Evolutionary conservation across 208 protist genomes (phyloP), one percentile per base, ranked within the genome.

Genomic region (Acanthamoeba castellanii): DNA sequence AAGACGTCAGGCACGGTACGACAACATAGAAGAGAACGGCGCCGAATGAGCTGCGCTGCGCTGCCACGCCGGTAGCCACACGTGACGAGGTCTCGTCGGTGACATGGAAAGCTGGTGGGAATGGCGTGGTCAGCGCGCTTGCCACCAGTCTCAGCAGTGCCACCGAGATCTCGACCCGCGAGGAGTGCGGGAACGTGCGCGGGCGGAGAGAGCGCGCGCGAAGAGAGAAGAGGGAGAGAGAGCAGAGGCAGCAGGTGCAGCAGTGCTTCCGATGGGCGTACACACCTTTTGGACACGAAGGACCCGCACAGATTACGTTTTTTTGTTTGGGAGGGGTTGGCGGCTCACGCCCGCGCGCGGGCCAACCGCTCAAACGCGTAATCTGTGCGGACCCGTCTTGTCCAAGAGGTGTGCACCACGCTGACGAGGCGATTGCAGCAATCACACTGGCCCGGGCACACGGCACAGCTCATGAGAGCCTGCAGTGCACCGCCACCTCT

Each of bases 261-360:
- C 37, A 42, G 37, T 42, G 37, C 37, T 42, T 42, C 37, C 37
- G 37, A 42, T 7, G 30, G 22, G 66, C 66, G 25, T 74, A 74
- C 70, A 78, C 70, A 78, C 70, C 70, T 68, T 78, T 78, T 78
- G 70, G 70, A 78, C 70, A 45, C 3, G 37, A 78, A 25, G 37
- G 32, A n/a, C 32, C 70, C 70, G 30, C 70, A 30, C 70, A 78
- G 70, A 78, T 78, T 25, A 78, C n/a, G 70, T 50, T 18, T 22
- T 1, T 18, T 22, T 32, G 11, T 11, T 22, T 7, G 8, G 8
- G 70, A 78, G 25, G 34, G 34, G 61, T 30, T n/a, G 61, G 25
- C 13, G 61, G 61, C 61, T 20, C 16, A 27, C 61, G 22, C 8
- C 61, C 55, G 20, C 55, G 16, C 16, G 16, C 6, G 11, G 16